Base-by-base conservation (phyloP, 805 yeast species). In the Trichomonascus vanleenenianus region DNA sequence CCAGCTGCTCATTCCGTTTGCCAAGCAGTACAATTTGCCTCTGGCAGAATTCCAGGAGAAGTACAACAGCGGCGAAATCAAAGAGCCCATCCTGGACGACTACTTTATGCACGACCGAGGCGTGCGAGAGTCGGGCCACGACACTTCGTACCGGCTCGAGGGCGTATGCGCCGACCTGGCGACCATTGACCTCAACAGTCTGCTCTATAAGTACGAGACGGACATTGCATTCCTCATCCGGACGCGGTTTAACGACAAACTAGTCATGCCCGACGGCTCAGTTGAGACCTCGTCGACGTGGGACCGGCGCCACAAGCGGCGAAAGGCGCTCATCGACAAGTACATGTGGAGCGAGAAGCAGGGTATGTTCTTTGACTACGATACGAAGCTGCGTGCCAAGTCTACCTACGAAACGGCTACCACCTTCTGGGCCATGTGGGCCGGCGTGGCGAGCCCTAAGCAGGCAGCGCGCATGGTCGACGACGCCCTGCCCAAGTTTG, bases 101-200 rank as follows among this genome's bases (percentile, higher is more conserved):
- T 91, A 85, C 61, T 85, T 91, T 61, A 63, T 85, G 42, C 96
- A 91, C 59, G 98, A 91, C 62, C 72, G 97, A 48, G 97, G 95
- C 1, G 95, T 91, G 9, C 76, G 98, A 60, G 98, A 91, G 65
- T 81, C 93, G 30, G 98, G 98, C 1, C 97, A 93, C 61, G 98
- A 91, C 61, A 93, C 97, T 0, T 73, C 91, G 1, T 87, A 89
- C 58, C 72, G 98, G 56, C 70, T 93, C 44, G 96, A 89, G 64
- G 95, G 95, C 33, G 75, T 78, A 37, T 87, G 96, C 64, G 96
- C 96, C 0, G 71, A 84, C 60, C 67, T 91, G 53, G 96, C 95
- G 1, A 91, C 97, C 0, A 81, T 91, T 41, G 98, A 91, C 61
- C 71, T 91, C 58, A 88, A 89, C 64, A 73, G 93, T 3, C 67